Percentiles rank a stretch among this genome's conserved stretches.
These are phyloP conservation scores for Ciborinia camelliae DNA, from an alignment of 2,329 filamentous ascomycete genomes.

Conservation along the genomic window DNA sequence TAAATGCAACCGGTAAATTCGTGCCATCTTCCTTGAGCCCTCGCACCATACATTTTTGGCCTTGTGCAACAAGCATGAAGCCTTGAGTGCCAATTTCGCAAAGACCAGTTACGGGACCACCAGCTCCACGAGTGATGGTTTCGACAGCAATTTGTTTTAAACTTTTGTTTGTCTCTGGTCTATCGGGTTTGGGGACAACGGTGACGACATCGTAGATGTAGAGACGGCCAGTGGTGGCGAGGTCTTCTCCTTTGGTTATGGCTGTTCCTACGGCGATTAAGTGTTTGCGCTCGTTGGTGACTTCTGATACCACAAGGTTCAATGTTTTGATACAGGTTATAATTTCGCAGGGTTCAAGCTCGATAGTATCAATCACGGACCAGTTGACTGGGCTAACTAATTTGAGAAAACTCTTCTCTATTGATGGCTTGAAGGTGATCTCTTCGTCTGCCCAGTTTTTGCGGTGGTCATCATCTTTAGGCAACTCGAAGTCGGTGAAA, in stretches of 20 bases:
- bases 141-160: conserved; percentile 86
- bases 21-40: conserved; percentile 94
- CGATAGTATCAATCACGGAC: conserved; percentile 71
- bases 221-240: conserved; percentile 78
- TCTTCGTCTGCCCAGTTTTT: conserved; percentile 74
- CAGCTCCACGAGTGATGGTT: conserved; percentile 84
- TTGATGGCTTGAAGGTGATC: conserved; percentile 59
- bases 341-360: conserved; percentile 71
- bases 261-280: conserved; percentile 84
- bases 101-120: conserved; percentile 84
- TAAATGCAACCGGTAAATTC: conserved; percentile 88
- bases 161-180: conserved; percentile 79
- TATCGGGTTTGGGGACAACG: conserved; percentile 84
- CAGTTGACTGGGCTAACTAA: conserved; percentile 75
- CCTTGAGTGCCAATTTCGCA: conserved; percentile 83
- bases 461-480: conserved; percentile 79
- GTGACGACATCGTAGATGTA: conserved; percentile 90
- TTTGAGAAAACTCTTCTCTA: conserved; percentile 70
- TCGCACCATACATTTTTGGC: conserved; percentile 95
- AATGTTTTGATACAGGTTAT: conserved; percentile 80
- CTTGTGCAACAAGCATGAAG: conserved; percentile 85
- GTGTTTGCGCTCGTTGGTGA: conserved; percentile 79
- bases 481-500: conserved; percentile 71
- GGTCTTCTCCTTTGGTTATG: conserved; percentile 83
- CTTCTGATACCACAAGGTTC: conserved; percentile 85